Evolutionary conservation across 2,329 filamentous ascomycete genomes (phyloP), one percentile per base, ranked within the genome.

Genomic region (Xylariaceae sp.): DNA sequence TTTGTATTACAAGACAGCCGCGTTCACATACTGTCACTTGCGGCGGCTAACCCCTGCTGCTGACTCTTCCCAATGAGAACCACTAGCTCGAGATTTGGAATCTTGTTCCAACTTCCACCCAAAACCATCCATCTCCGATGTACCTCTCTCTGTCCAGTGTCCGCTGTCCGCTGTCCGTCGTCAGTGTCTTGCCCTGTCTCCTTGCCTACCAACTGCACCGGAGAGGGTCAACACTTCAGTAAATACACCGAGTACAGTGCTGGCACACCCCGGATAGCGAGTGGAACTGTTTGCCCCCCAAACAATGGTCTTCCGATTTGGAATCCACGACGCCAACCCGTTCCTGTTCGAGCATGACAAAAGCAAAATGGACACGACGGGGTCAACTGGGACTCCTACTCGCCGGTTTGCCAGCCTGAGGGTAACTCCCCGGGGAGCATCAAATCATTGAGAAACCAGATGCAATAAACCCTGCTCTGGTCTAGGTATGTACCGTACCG

Each of bases 41-140:
- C 54, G 49, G 53, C 58, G 54, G 58, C 55, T 53, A 53, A 56
- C 34, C 60, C 60, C 53, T 62, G 60, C 33, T 62, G 60, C 60
- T 62, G 60, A 62, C 60, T 62, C 60, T 53, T 53, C 60, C 59
- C 26, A 57, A 60, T 48, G 7, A 37, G 45, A 44, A 50, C 28
- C 49, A 34, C 24, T 39, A 46, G 45, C 23, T 48, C 26, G 41
- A 57, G 60, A 62, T 62, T 62, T 62, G 60, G 60, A 62, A 62
- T 62, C 44, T 57, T 58, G 55, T 49, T 59, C 58, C 55, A 59
- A 61, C 58, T 54, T 58, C 58, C n/a, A n/a, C n/a, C n/a, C n/a
- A n/a, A n/a, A n/a, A n/a, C n/a, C n/a, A n/a, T n/a, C n/a, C n/a
- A n/a, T n/a, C n/a, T n/a, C n/a, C n/a, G n/a, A n/a, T n/a, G n/a